phyloP scores from a whole-genome alignment of 2,329 filamentous ascomycete genomes.

The Pseudohalonectria lignicola region DNA sequence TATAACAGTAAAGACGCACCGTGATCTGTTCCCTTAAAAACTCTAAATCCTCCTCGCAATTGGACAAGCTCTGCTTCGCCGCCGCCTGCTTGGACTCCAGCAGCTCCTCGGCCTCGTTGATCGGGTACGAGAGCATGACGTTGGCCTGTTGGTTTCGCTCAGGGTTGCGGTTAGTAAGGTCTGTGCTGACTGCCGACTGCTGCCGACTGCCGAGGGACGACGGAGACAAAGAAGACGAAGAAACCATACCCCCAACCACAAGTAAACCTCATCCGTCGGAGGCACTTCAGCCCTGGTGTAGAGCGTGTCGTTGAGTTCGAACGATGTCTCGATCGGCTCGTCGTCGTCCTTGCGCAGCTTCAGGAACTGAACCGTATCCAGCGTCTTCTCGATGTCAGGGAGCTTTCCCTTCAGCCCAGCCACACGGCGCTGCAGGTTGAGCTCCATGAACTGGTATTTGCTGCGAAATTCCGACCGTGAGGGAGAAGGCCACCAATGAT shows the following conservation, averaged over 20 bases:
- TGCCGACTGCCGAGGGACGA: too few relatives aligned
- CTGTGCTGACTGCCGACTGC: too few relatives aligned
- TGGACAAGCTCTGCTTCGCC: conserved; percentile 68
- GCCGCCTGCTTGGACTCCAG: conserved; percentile 66
- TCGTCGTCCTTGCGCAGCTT: conserved; percentile 35
- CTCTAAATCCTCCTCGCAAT: conserved; percentile 93
- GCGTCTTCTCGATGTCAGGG: conserved; percentile 90
- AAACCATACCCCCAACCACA: conserved; percentile 76
- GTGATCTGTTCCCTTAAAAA: conserved; percentile 96
- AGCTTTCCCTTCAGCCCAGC: conserved; percentile 85
- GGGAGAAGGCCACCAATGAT: too few relatives aligned
- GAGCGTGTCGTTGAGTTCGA: conserved; percentile 92
- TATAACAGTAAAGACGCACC: conserved; percentile 36
- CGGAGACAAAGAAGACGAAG: neutral
- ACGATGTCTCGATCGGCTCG: conserved; percentile 79
- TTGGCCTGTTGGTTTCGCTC: conserved; percentile 75
- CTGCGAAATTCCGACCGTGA: too few relatives aligned
- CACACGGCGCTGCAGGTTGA: conserved; percentile 77
- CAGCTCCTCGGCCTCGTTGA: conserved; percentile 74
- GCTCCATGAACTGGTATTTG: conserved; percentile 99
- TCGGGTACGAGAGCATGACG: conserved; percentile 92
- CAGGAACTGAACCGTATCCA: conserved; percentile 83
- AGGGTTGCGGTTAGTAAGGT: too few relatives aligned
- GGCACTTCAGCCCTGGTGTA: conserved; percentile 80
- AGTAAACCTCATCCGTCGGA: conserved; percentile 80